These are phyloP conservation scores for Leishmania tropica DNA, from an alignment of 208 protist species.

Conservation along the genomic window DNA sequence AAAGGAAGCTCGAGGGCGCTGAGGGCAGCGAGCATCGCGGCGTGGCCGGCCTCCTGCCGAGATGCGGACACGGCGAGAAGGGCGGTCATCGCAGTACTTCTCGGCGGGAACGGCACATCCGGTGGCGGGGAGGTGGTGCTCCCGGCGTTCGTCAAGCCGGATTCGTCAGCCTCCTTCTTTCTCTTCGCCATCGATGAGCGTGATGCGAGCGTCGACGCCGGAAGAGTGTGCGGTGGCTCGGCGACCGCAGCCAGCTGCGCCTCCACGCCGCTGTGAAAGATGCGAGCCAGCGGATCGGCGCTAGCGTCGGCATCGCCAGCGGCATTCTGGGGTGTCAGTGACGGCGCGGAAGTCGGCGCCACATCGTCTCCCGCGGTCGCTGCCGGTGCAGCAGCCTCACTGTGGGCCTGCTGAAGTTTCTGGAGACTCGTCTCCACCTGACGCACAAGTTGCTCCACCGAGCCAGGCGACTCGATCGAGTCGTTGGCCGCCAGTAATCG, in stretches of 20 bases:
- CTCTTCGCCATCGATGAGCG: not conserved
- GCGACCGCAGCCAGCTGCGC: slow-evolving; percentile 19
- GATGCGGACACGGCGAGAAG: slow-evolving; percentile 19
- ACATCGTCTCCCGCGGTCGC: not conserved
- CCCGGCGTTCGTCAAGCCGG: no score
- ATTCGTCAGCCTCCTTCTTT: not conserved
- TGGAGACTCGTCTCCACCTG: slow-evolving; percentile 20
- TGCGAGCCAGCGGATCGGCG: slow-evolving; percentile 10
- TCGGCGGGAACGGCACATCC: not conserved
- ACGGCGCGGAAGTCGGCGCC: not conserved
- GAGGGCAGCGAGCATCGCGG: slow-evolving; percentile 26
- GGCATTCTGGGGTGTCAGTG: not conserved
- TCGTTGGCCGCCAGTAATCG: slow-evolving; percentile 14
- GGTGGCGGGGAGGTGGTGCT: not conserved
- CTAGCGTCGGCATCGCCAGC: not conserved
- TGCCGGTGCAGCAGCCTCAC: not conserved
- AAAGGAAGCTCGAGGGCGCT: slow-evolving; percentile 9
- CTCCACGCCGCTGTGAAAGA: slow-evolving; percentile 23
- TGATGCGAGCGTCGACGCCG: not conserved
- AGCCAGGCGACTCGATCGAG: slow-evolving; percentile 10
- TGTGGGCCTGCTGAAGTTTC: not conserved
- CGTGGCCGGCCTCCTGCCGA: slow-evolving; percentile 4
- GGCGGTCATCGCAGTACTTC: slow-evolving; percentile 2
- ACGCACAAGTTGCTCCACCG: slow-evolving; percentile 10
- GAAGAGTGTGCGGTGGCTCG: slow-evolving; percentile 1